Base-by-base conservation (phyloP, 2,329 filamentous ascomycete genomes). In the Talaromyces sp. region DNA sequence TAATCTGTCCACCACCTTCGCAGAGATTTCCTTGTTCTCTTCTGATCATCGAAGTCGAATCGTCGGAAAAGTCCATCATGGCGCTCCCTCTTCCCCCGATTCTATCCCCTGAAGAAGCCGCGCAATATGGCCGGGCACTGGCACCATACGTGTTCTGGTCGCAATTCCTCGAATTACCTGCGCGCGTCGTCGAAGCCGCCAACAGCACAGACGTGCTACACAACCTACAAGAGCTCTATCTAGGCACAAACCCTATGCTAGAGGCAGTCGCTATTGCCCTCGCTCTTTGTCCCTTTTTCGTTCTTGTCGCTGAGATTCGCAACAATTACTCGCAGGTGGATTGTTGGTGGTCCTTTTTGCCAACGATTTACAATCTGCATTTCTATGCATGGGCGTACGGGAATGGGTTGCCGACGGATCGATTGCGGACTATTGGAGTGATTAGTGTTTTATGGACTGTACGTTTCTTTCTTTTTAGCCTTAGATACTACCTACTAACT, bases 301-400 rank as follows among this genome's bases (percentile, higher is more conserved):
- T 96, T 22, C 68, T 93, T 33, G 78, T 85, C 5, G 89, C 91
- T 1, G 93, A 97, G 73, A 75, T 91, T 76, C 97, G 95, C 75
- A 84, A 83, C 68, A 99, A 99, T 74, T 97, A 92, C 73, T 97
- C 92, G n/a, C 94, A 99, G 75, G 87, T 99, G 41, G 94, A 99
- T 73, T 85, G 94, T 51, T 77, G 88, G 66, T 99, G 94, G 94
- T 94, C 90, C 69, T 80, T 99, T 61, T 76, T 99, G 53, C 94
- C 94, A 1, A 87, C 89, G 7, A 69, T 96, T 53, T 97, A 96
- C 75, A 88, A 94, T 70, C 81, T 85, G 5, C 92, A 99, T 73
- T 94, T 89, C 70, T 83, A 85, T 37, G 66, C 85, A n/a, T 99
- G 92, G 87, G 88, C 91, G 40, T 87, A 89, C 65, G 67, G 93